Base-by-base conservation (phyloP, 2,329 filamentous ascomycete genomes). In the Laburnicola sp. region DNA sequence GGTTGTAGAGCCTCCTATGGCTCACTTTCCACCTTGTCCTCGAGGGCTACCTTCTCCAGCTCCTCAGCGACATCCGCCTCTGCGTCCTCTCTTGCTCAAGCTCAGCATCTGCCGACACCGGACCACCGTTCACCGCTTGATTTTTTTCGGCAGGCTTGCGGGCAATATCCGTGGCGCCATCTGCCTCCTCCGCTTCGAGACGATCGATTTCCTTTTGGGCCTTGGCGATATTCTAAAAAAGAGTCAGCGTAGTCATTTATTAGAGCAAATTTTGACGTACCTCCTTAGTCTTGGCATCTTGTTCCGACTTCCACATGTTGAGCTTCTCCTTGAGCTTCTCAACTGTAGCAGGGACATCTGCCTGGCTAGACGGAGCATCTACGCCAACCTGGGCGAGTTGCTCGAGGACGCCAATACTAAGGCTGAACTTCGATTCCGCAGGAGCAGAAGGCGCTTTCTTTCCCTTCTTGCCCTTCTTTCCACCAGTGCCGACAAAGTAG, bases 241-340 rank as follows among this genome's bases (percentile, higher is more conserved):
- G 47, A n/a, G 38, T 68, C 51, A 68, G 60, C 45, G 42, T 25
- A 34, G 35, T 27, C 11, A 4, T 5, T 16, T 28, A 32, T 11
- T 27, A 11, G 5, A 16, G 26, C 31, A 16, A 26, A 7, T 2
- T 11, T 38, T 16, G 60, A 77, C 87, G 80, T 78, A 96, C 94
- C 78, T 90, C 88, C 73, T 94, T 84, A 21, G 94, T 99, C 82
- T 97, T 91, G 59, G 84, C 81, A 51, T 87, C 84, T 80, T 97
- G 94, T 76, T 96, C 89, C 45, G 83, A 80, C 82, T 96, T 96
- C 91, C 93, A 99, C 75, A 88, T 82, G 27, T 86, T 86, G 45
- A 97, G 82, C 84, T 97, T 97, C 69, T 85, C 89, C 77, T 93
- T 91, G 66, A 97, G 84, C 80, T 96, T 93, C 80, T 97, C 91